Evolutionary conservation across 805 yeast species (phyloP).

Genomic region (Candida namnaoensis): DNA sequence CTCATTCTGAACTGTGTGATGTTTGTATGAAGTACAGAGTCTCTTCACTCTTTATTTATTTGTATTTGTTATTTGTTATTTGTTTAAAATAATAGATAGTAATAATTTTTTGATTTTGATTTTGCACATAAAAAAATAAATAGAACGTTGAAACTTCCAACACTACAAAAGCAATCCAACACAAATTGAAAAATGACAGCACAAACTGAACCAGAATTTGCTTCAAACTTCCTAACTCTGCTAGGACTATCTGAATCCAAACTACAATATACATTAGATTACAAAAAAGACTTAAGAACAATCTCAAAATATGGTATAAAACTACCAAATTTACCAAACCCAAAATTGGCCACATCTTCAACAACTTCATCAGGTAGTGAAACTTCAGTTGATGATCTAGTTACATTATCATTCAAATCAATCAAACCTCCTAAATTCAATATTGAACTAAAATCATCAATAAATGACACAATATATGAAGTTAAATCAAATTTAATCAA

Average conservation of each 20-base stretch:
- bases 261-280: slow-evolving; percentile 7
- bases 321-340: slow-evolving; percentile 36
- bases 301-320: slow-evolving; percentile 33
- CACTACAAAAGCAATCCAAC: neutral
- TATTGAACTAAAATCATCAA: slow-evolving; percentile 15
- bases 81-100: too few species aligned
- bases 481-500: slow-evolving; percentile 21
- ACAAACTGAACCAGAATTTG: slow-evolving; percentile 11
- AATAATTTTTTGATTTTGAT: too few species aligned
- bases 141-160: too few species aligned
- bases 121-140: too few species aligned
- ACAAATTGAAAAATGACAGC: slow-evolving; percentile 4
- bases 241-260: neutral
- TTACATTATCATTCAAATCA: slow-evolving; percentile 42
- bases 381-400: neutral
- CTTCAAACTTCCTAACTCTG: neutral
- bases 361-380: too few species aligned
- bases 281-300: slow-evolving; percentile 20
- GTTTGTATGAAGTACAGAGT: too few species aligned
- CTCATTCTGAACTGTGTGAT: too few species aligned
- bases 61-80: too few species aligned
- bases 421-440: slow-evolving; percentile 67
- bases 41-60: too few species aligned
- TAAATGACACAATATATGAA: slow-evolving; percentile 22
- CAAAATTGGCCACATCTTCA: slow-evolving; percentile 13